These are phyloP conservation scores for Lecanicillium sp. DNA, from an alignment of 2,329 filamentous ascomycete species.

Conservation along the genomic window DNA sequence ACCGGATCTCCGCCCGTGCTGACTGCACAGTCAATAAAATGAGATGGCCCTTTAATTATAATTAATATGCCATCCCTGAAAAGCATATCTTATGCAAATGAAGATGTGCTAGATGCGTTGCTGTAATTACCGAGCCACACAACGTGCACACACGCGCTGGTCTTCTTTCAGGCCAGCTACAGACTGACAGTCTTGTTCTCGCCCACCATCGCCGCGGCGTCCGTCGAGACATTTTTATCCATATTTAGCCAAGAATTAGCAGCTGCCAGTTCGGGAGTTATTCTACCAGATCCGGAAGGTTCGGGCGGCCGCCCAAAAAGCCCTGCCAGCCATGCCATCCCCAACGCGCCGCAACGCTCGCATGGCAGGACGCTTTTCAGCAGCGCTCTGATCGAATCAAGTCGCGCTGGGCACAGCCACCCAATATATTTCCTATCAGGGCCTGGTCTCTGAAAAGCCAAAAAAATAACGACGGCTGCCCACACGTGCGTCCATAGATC, in stretches of 20 bases:
- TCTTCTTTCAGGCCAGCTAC: no score
- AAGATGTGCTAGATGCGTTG: constrained; percentile 1
- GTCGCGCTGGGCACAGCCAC: constrained; percentile 2
- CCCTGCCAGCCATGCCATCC: neutral
- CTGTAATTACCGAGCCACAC: neutral
- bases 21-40: neutral
- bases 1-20: neutral
- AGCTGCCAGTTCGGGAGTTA: neutral
- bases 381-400: constrained; percentile 4
- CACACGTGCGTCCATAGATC: constrained; percentile 11
- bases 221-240: no score
- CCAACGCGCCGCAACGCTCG: neutral
- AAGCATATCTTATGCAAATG: neutral
- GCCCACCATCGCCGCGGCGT: no score
- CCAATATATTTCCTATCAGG: neutral
- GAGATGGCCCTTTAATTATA: constrained; percentile 3
- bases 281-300: constrained; percentile 3
- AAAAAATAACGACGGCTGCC: neutral
- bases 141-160: no score
- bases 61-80: neutral
- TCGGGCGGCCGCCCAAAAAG: neutral
- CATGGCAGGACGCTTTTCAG: constrained; percentile 2
- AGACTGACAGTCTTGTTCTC: no score
- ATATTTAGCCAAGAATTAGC: constrained; percentile 1
- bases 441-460: neutral